These are phyloP conservation scores for Colletotrichum nymphaeae DNA, from an alignment of 2,329 filamentous ascomycete species.

Conservation along the genomic window DNA sequence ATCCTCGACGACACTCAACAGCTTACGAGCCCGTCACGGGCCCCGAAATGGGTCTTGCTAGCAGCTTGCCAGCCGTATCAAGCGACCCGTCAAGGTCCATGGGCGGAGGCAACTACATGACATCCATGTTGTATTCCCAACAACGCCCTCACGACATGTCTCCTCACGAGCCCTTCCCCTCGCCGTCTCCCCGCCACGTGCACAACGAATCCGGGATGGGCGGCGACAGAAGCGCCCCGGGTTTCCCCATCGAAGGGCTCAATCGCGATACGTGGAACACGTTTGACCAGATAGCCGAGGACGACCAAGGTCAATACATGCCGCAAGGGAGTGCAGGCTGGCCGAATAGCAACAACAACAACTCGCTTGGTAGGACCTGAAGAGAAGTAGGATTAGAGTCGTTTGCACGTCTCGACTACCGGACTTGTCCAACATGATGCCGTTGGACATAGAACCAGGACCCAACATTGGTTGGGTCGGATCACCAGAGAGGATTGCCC, in stretches of 20 bases:
- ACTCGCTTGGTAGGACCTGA: conserved; percentile 20
- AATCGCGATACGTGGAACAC: conserved; percentile 22
- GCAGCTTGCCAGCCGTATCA: conserved; percentile 18
- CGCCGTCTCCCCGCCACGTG: conserved; percentile 21
- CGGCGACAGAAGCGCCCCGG: conserved; percentile 12
- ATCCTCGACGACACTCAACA: conserved; percentile 28
- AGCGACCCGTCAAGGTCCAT: conserved; percentile 13
- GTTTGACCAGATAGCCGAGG: conserved; percentile 26
- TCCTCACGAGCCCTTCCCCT: conserved; percentile 22
- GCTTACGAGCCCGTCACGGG: conserved; percentile 28
- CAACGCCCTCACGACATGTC: conserved; percentile 28
- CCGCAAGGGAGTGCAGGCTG: conserved; percentile 16
- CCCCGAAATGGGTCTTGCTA: conserved; percentile 25
- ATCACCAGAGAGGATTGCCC: conserved; percentile 9
- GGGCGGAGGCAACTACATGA: conserved; percentile 17
- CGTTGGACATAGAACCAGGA: background rate
- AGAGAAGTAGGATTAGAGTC: background rate
- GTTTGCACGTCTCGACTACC: background rate
- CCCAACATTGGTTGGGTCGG: background rate
- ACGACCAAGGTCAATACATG: conserved; percentile 29
- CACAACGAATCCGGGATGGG: conserved; percentile 25
- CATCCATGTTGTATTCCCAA: conserved; percentile 25
- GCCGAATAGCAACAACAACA: conserved; percentile 16
- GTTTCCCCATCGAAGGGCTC: conserved; percentile 15
- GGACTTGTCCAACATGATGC: background rate